Base-by-base conservation (phyloP, 2,329 filamentous ascomycete genomes). In the Neonectria ditissima region DNA sequence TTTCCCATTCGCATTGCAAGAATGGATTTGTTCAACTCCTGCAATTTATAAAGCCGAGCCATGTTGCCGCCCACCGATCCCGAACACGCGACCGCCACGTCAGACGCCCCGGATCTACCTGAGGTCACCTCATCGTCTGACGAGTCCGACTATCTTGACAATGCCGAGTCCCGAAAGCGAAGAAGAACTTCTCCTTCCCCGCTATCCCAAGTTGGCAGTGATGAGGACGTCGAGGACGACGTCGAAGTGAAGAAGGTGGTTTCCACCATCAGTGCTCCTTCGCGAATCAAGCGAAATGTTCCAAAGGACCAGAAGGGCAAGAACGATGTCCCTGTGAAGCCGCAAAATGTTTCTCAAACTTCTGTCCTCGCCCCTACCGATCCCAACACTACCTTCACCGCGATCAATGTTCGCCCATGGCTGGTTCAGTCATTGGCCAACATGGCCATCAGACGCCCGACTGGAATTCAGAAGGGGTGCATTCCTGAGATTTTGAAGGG, bases 401-500 rank as follows among this genome's bases (percentile, higher is more conserved):
- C 88, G 11, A 81, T 97, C 55, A 83, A 87, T 54, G 89, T 97
- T 47, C 86, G 89, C 39, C 93, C 92, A 77, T 99, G 96, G 96
- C 89, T 99, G 4, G 90, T 97, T 2, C 88, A 90, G 65, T 95
- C 95, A 1, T 84, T 99, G 48, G 79, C 80, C 57, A 88, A 87
- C 73, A 87, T 89, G 86, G 93, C 94, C 30, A 97, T 99, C 76
- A 92, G 88, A 75, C 86, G 91, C 61, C 96, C 96, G 0, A 99
- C 96, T 0, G 91, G 91, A 16, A 98, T 99, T 82, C 96, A 99
- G 73, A 93, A 92, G 74, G 91, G 89, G 55, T 97, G 93, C 76
- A 98, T 99, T 74, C 94, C 95, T 1, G 92, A 96, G 76, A 97
- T 98, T 63, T 79, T 99, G 34, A 91, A 93, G 71, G 96, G 96